Evolutionary conservation across 257 asterid genomes (phyloP), one percentile per base, ranked within the genome.

Genomic region (Primulina tabacum): DNA sequence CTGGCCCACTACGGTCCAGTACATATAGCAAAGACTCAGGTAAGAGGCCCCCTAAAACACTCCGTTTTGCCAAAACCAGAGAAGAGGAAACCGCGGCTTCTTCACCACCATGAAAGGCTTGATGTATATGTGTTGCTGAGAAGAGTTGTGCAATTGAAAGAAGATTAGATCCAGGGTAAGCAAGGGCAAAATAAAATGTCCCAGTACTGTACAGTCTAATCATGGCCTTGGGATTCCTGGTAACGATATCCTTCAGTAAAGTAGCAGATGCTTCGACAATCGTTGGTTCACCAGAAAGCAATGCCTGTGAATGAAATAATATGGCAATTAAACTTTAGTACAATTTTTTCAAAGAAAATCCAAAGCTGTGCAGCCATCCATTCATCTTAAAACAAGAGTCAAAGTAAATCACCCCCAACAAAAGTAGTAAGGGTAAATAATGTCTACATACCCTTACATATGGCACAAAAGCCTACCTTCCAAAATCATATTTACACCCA

Each of bases 61-160:
- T 94, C 65, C 91, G 89, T 80, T 94, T 94, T 57, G 99, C 97
- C 87, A 90, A 78, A 83, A 96, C 96, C 77, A 94, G 81, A 69
- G 99, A 90, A 58, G 97, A 90, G 61, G 99, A 89, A 75, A 94
- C 88, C 37, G 99, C 92, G 47, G 99, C 99, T 74, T 94, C 99
- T 80, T 90, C 97, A 67, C 99, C 99, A 58, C 99, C 99, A 81
- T 94, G 99, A 84, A 94, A 94, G 71, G 99, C 96, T 91, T 94
- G 99, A 80, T 86, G 85, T 69, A 85, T 95, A 73, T 94, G 99
- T 70, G 97, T 94, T 70, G 77, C 90, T 17, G 97, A 84, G 89
- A 94, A 94, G 70, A 94, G 95, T 74, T 94, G 96, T 20, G 99
- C 83, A 53, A 89, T 91, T 72, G 95, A 89, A 74, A 82, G 91